phyloP scores from a whole-genome alignment of 2,329 filamentous ascomycete genomes.

The Aspergillus felis region DNA sequence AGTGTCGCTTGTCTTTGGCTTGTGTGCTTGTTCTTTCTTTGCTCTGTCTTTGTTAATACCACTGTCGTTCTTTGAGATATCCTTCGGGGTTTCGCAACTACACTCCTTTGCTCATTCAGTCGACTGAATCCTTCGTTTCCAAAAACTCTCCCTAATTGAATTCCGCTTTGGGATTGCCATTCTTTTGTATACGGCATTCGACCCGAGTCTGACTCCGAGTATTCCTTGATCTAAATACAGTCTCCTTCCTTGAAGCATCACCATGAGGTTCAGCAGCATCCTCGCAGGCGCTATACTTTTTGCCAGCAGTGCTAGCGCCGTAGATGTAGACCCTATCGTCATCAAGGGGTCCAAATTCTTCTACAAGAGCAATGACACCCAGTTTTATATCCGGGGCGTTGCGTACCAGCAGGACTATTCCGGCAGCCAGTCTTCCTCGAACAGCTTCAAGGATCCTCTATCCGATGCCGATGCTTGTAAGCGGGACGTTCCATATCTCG shows the following conservation, averaged over 20 bases:
- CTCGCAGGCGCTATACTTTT: conserved; percentile 50
- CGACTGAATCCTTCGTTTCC: not conserved
- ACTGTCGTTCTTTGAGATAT: not conserved
- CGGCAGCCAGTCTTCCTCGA: conserved; percentile 48
- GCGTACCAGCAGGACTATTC: conserved; percentile 81
- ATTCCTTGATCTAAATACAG: not conserved
- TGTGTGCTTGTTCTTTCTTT: not conserved
- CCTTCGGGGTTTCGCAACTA: not conserved
- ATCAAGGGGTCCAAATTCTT: conserved; percentile 83
- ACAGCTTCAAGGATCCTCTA: conserved; percentile 74
- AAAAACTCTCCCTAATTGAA: not conserved
- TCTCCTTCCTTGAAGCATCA: conserved; percentile 17
- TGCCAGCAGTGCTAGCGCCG: conserved; percentile 45
- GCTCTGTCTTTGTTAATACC: not conserved
- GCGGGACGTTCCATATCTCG: conserved; percentile 77
- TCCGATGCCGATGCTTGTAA: conserved; percentile 66
- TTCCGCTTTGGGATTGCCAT: not conserved
- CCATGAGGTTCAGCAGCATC: conserved; percentile 50
- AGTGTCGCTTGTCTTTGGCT: not conserved
- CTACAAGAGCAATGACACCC: conserved; percentile 70
- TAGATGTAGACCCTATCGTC: conserved; percentile 54
- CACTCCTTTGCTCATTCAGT: not conserved
- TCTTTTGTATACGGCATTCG: not conserved
- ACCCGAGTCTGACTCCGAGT: too few species aligned
- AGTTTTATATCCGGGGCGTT: conserved; percentile 84